These are phyloP conservation scores for Penicillium freii DNA, from an alignment of 2,329 filamentous ascomycete species.

Conservation along the genomic window DNA sequence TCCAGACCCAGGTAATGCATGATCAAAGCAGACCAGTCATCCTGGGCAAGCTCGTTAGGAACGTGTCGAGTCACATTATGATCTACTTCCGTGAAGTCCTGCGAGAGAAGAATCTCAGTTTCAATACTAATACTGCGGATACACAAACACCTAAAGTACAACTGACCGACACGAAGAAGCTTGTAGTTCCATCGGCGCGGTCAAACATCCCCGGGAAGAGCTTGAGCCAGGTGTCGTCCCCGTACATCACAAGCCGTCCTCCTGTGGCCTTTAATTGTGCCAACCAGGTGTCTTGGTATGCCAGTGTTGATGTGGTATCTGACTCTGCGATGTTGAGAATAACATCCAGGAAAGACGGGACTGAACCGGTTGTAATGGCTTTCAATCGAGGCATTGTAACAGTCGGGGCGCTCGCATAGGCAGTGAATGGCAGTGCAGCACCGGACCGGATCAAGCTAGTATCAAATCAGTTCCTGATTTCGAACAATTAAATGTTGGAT, in stretches of 20 bases:
- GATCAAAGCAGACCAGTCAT: constrained; percentile 91
- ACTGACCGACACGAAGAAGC: constrained; percentile 94
- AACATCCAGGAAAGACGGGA: constrained; percentile 96
- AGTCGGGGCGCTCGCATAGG: constrained; percentile 91
- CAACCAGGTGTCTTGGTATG: constrained; percentile 91
- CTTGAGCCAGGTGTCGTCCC: constrained; percentile 98
- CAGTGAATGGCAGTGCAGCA: constrained; percentile 85
- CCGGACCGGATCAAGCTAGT: constrained; percentile 77
- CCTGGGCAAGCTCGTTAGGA: constrained; percentile 66
- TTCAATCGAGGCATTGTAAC: constrained; percentile 98
- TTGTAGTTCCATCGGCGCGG: constrained; percentile 86
- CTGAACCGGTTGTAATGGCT: constrained; percentile 93
- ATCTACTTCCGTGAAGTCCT: constrained; percentile 98
- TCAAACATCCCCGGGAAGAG: constrained; percentile 87
- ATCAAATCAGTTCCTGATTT: constrained; percentile 8
- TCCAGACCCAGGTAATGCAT: constrained; percentile 94
- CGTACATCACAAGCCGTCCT: constrained; percentile 88
- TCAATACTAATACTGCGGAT: not conserved
- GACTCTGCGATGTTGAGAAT: constrained; percentile 95
- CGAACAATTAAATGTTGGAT: not conserved
- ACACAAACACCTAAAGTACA: constrained; percentile 1
- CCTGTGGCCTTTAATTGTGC: constrained; percentile 79
- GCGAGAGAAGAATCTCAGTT: constrained; percentile 14
- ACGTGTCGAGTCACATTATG: constrained; percentile 95
- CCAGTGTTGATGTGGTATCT: constrained; percentile 83